These are phyloP conservation scores for Acacia melanoxylon DNA, from an alignment of 306 rosid genomes.

Conservation along the genomic window DNA sequence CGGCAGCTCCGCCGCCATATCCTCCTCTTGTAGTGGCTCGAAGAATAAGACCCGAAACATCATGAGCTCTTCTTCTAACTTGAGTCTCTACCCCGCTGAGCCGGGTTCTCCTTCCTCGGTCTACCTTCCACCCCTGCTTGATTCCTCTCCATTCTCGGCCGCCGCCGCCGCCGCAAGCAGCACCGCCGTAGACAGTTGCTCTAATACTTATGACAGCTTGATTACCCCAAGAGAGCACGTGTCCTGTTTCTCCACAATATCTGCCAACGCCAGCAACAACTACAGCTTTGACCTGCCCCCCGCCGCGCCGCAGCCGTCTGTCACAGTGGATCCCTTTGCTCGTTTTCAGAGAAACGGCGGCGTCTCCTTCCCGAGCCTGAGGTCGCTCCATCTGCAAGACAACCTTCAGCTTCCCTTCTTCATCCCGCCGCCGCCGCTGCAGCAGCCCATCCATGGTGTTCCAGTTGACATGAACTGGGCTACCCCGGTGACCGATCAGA, in stretches of 20 bases:
- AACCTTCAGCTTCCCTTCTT: slow-evolving; percentile 75
- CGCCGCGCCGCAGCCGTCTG: neutral
- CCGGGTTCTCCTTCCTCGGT: slow-evolving; percentile 86
- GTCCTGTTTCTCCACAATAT: slow-evolving; percentile 99
- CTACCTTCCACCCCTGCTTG: slow-evolving; percentile 86
- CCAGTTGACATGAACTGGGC: slow-evolving; percentile 44
- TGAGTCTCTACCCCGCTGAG: slow-evolving; percentile 51
- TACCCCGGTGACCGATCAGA: slow-evolving; percentile 40
- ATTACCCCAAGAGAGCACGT: slow-evolving; percentile 81
- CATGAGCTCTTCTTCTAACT: slow-evolving; percentile 26
- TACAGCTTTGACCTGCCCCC: slow-evolving; percentile 10
- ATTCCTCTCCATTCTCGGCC: slow-evolving; percentile 53
- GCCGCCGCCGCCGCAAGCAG: slow-evolving; percentile 22
- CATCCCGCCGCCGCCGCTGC: slow-evolving; percentile 35
- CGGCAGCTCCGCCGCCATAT: slow-evolving; percentile 30
- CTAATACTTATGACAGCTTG: slow-evolving; percentile 44
- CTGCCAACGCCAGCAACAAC: slow-evolving; percentile 18
- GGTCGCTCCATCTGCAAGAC: slow-evolving; percentile 82
- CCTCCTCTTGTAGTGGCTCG: slow-evolving; percentile 28
- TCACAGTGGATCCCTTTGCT: slow-evolving; percentile 35
- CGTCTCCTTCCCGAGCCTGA: slow-evolving; percentile 69
- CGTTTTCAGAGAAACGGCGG: slow-evolving; percentile 41
- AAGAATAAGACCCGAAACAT: slow-evolving; percentile 53
- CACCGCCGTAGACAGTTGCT: slow-evolving; percentile 55
- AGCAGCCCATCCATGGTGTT: slow-evolving; percentile 8